Conservation (phyloP, 2,329 filamentous ascomycete species). For the Pseudophaeomoniella oleicola region DNA sequence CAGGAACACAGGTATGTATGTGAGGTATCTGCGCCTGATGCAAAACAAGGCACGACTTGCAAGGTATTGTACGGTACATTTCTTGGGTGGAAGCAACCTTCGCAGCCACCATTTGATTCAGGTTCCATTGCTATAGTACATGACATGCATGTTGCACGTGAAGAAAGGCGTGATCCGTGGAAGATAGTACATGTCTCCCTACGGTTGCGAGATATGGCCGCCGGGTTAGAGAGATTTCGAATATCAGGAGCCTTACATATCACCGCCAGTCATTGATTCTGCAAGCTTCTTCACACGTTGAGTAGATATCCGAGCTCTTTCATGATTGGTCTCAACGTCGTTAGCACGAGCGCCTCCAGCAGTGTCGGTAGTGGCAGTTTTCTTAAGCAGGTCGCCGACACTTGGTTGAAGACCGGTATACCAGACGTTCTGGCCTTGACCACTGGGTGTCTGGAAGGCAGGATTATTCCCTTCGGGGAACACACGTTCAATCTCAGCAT, state of each 20-base stretch:
- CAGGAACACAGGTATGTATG: too few relatives aligned
- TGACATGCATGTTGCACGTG: too few relatives aligned
- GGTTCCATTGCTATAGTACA: too few relatives aligned
- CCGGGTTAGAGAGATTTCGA: too few relatives aligned
- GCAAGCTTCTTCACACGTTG: not conserved
- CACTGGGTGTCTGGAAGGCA: constrained; percentile 26
- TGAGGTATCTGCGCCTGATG: too few relatives aligned
- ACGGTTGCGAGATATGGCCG: too few relatives aligned
- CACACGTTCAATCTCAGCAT: constrained; percentile 55
- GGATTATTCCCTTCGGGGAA: constrained; percentile 49
- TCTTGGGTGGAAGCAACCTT: too few relatives aligned
- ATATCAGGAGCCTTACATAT: not conserved
- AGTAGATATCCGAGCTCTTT: not conserved
- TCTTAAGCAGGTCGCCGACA: not conserved
- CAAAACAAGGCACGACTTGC: too few relatives aligned
- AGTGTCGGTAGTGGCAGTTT: not conserved
- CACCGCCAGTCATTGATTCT: not conserved
- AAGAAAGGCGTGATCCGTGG: too few relatives aligned
- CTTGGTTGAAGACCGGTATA: constrained; percentile 18
- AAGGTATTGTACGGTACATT: too few relatives aligned
- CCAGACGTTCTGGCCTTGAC: constrained; percentile 35
- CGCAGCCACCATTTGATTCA: too few relatives aligned
- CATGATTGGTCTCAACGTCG: not conserved
- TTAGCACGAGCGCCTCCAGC: not conserved
- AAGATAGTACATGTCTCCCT: too few relatives aligned